These are phyloP conservation scores for Hygrophorus pudorinus DNA, from an alignment of 768 basidiomycete genomes.

Conservation along the genomic window DNA sequence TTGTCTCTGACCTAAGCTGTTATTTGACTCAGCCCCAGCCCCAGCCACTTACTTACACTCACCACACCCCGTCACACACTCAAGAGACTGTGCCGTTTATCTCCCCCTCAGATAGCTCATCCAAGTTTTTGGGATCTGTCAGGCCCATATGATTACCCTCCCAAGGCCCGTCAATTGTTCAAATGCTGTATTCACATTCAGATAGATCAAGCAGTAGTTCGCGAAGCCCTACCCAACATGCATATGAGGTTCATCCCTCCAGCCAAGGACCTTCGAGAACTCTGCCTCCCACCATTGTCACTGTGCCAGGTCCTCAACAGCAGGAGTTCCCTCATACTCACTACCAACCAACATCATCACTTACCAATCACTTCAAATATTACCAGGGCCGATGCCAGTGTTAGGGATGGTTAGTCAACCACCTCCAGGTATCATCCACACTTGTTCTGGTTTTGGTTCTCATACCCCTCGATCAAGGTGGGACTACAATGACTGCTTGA, in stretches of 20 bases:
- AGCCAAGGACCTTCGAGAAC: too few species aligned
- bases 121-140: not conserved
- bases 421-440: not conserved
- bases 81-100: conserved; percentile 9
- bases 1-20: conserved; percentile 17
- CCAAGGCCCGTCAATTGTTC: too few species aligned
- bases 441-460: not conserved
- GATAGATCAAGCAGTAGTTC: too few species aligned
- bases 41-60: not conserved
- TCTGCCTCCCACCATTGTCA: conserved; percentile 1
- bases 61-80: not conserved
- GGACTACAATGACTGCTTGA: not conserved
- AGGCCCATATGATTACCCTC: too few species aligned
- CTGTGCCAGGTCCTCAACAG: conserved; percentile 6
- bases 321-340: conserved; percentile 9
- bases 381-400: conserved; percentile 4
- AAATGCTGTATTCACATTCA: too few species aligned
- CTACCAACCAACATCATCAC: conserved; percentile 16
- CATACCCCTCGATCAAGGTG: not conserved
- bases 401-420: not conserved
- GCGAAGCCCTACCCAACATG: too few species aligned
- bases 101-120: conserved; percentile 7
- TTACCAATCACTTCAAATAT: conserved; percentile 16
- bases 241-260: too few species aligned
- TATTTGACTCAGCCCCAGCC: conserved; percentile 11